Conservation (phyloP, 371 early-diverging fungal genomes). For the Furculomyces boomerangus region DNA sequence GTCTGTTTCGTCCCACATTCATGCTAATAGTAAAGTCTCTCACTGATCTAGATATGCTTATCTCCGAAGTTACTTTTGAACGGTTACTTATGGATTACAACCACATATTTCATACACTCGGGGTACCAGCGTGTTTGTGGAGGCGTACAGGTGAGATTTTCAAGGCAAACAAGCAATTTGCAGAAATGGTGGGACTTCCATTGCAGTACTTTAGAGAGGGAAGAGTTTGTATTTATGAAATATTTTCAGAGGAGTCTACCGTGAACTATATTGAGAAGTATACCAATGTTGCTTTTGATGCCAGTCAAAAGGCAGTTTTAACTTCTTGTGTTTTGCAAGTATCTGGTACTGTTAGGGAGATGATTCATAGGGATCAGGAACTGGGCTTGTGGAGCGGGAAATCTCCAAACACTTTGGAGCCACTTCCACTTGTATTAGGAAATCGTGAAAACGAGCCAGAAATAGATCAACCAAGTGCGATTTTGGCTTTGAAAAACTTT, state of each 20-base stretch:
- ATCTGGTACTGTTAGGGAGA: conserved; percentile 11
- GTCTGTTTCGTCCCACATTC: conserved; percentile 71
- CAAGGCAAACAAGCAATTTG: conserved; percentile 87
- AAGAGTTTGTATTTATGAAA: conserved; percentile 67
- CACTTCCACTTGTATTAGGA: neutral
- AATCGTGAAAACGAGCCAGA: neutral
- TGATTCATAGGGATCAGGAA: conserved; percentile 7
- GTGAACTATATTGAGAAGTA: conserved; percentile 88
- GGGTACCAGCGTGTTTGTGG: conserved; percentile 85
- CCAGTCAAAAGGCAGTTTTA: conserved; percentile 83
- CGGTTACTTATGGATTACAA: conserved; percentile 79
- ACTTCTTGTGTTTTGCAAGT: conserved; percentile 58
- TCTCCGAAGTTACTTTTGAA: conserved; percentile 90
- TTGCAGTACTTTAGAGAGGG: conserved; percentile 52
- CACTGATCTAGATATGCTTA: conserved; percentile 77
- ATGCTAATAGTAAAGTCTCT: conserved; percentile 64
- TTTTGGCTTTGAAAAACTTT: too few relatives aligned
- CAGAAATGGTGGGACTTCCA: conserved; percentile 61
- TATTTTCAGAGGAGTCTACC: conserved; percentile 81
- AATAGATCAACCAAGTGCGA: neutral
- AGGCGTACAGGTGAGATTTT: conserved; percentile 88
- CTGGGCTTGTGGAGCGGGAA: conserved; percentile 1
- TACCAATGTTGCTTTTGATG: conserved; percentile 86
- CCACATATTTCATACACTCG: conserved; percentile 83
- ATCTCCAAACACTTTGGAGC: neutral